Evolutionary conservation across 2,329 filamentous ascomycete species (phyloP), one percentile per base, ranked within the genome.

Genomic region (Claviceps citrina): DNA sequence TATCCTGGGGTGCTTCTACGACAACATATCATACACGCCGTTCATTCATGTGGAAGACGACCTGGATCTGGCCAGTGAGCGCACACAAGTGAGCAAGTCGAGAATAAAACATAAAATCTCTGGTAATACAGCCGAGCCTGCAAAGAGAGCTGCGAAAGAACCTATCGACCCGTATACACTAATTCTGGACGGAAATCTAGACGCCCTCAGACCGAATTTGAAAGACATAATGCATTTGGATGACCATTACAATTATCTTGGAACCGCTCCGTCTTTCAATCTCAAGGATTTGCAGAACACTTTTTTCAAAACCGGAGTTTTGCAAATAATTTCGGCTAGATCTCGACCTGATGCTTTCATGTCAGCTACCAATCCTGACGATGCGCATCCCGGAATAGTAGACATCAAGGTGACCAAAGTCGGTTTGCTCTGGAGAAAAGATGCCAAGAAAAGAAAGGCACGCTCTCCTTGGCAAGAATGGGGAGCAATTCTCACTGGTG

Each of bases 401-500:
- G 89, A 96, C 59, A 93, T 98, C 55, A 94, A 94, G 51, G 82
- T 96, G 34, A 94, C 89, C 33, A 98, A 96, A 59, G 87, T 98
- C 37, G 91, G 91, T 4, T 65, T 94, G 2, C 59, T 98, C 25
- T 98, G 91, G 91, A 78, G 91, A 33, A 98, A 98, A 56, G 86
- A 94, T 47, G 65, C 72, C 1, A 95, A 93, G 63, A 94, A 89
- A 62, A 89, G 91, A 63, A 93, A 93, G 60, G 81, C 86, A 1
- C 75, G 89, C 32, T 95, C 89, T 9, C 89, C 91, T 1, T 98
- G 91, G 91, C 89, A 95, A 55, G 91, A 98, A 68, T 98, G 91
- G 91, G 91, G 91, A 39, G 91, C 86, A 19, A 82, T 98, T 43
- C 70, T 98, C 24, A 98, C 91, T 1, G 85, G 89, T n/a, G 93